Evolutionary conservation across 495 filamentous ascomycete genomes (phyloP).

Genomic region (Talaromyces wortmannii): DNA sequence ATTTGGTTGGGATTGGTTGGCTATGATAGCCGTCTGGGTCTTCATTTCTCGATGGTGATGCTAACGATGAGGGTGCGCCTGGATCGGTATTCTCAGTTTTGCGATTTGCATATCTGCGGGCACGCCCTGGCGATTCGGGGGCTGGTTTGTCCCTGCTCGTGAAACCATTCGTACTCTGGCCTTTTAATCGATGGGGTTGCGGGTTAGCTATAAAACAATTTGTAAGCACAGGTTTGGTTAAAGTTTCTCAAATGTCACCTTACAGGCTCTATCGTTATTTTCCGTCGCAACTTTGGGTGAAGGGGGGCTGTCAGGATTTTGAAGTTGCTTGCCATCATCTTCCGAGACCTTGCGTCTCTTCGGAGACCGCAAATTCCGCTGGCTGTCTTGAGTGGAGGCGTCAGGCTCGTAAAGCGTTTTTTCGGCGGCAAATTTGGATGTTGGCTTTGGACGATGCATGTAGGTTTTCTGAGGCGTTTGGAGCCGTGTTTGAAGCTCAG

Average conservation of each 20-base stretch:
- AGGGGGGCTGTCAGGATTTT: not conserved
- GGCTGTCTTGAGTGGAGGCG: not conserved
- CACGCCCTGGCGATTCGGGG: too few species aligned
- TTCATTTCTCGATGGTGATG: too few species aligned
- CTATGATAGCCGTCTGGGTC: too few species aligned
- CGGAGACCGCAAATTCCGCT: not conserved
- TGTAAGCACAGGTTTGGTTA: not conserved
- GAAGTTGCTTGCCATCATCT: not conserved
- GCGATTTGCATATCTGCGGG: too few species aligned
- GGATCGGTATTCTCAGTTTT: too few species aligned
- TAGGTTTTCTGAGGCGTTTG: not conserved
- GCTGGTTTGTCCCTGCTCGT: too few species aligned
- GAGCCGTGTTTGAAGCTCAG: not conserved
- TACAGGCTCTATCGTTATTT: not conserved
- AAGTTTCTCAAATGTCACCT: not conserved
- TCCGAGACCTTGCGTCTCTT: slow-evolving; percentile 3
- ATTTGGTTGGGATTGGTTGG: too few species aligned
- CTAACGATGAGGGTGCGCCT: too few species aligned
- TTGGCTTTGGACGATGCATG: not conserved
- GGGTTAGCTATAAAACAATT: not conserved
- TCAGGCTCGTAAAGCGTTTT: not conserved
- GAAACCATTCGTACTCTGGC: too few species aligned
- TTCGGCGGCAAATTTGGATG: not conserved
- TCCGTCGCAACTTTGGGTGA: not conserved
- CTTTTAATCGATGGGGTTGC: too few species aligned